Base-by-base conservation (phyloP, 2,329 filamentous ascomycete genomes). In the Ophiosphaerella herpotricha region DNA sequence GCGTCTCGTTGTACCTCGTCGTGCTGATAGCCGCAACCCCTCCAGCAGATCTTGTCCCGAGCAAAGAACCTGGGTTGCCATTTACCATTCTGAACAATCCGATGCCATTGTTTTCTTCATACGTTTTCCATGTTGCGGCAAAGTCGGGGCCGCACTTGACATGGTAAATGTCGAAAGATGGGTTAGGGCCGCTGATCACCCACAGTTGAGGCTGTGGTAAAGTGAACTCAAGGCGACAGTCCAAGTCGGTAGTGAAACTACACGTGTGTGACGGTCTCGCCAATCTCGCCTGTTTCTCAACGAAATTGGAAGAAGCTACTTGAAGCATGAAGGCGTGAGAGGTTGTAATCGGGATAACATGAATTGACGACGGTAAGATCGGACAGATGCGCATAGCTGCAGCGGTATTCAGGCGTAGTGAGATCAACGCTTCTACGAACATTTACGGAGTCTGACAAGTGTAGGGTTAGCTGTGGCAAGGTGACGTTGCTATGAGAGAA, bases 221-320 rank as follows among this genome's bases (percentile, higher is more conserved):
- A 6, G 64, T 41, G n/a, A 71, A 56, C 31, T 69, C 63, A 29
- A 71, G 64, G 1, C 55, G 54, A 24, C 66, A 71, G 7, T 58
- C 58, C 7, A 42, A 45, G 13, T 67, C 60, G 3, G 52, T 51
- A 0, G 31, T 23, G 18, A 37, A 67, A 69, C 39, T 69, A 62
- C 5, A 70, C 57, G 13, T 60, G 61, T 2, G 62, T 64, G 14
- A 62, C 62, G 26, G 67, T 59, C 29, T 68, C 58, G 33, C 64
- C 58, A 13, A 50, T 46, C 14, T 43, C 40, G 29, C 34, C 18
- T 5, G 43, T 18, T 39, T 70, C 61, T 11, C 64, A 61, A 24
- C 63, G 60, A n/a, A 66, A 52, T 63, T 69, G 64, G 52, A 67
- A 66, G 60, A 68, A 60, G n/a, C 52, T 32, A 21, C 23, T 58